phyloP scores from a whole-genome alignment of 345 rosid species.

The Chamaenerion angustifolium region DNA sequence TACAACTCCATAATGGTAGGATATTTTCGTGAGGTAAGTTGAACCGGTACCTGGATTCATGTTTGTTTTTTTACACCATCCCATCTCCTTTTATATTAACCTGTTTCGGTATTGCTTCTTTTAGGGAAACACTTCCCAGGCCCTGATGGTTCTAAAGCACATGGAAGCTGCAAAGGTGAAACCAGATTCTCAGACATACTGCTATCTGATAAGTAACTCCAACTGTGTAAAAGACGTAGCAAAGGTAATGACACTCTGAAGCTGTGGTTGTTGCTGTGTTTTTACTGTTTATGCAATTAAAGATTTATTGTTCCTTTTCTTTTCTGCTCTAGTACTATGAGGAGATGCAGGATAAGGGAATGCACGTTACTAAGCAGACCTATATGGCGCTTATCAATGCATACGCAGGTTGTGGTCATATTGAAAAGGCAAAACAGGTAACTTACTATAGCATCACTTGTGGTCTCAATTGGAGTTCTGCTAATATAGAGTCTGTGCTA shows the following conservation, averaged over 20 bases:
- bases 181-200: constrained; percentile 64
- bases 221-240: constrained; percentile 35
- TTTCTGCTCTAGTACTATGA: constrained; percentile 33
- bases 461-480: not conserved
- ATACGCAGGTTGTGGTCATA: constrained; percentile 48
- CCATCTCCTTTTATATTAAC: not conserved
- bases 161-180: constrained; percentile 57
- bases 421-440: constrained; percentile 89
- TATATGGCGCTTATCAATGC: constrained; percentile 70
- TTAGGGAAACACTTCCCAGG: constrained; percentile 51
- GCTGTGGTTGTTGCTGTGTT: not conserved
- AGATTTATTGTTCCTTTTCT: not conserved
- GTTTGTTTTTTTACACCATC: not conserved
- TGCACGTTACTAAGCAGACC: constrained; percentile 38
- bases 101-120: not conserved
- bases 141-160: constrained; percentile 38
- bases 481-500: constrained; percentile 1
- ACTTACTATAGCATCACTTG: not conserved
- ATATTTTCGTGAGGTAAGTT: constrained; percentile 64
- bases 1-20: constrained; percentile 70
- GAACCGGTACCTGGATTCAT: constrained; percentile 1
- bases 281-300: not conserved
- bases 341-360: constrained; percentile 28
- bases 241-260: constrained; percentile 31
- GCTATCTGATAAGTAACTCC: constrained; percentile 52